Conservation (phyloP, 129 eudicot genomes). For the Logfia minima region DNA sequence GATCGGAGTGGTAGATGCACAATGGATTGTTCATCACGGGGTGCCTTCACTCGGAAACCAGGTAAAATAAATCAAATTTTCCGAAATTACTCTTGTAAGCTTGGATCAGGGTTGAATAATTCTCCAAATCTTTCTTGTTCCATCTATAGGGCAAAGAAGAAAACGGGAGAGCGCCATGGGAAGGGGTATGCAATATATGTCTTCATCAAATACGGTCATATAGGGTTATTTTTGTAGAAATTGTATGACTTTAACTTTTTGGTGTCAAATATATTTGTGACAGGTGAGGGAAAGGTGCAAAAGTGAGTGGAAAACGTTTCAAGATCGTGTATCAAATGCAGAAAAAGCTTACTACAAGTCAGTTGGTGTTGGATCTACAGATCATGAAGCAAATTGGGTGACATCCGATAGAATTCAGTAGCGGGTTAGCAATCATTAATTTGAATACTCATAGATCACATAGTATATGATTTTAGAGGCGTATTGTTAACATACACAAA, state of each 20-base stretch:
- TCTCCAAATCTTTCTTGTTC: conserved; percentile 15
- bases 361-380: conserved; percentile 45
- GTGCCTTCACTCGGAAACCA: conserved; percentile 87
- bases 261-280: conserved; percentile 16
- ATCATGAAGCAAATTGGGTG: conserved; percentile 35
- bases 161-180: conserved; percentile 58
- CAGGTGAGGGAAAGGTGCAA: conserved; percentile 78
- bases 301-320: conserved; percentile 73
- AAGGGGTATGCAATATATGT: conserved; percentile 58
- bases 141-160: conserved; percentile 46
- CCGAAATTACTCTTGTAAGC: conserved; percentile 12
- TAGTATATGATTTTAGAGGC: conserved; percentile 26
- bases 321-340: conserved; percentile 51
- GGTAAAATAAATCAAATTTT: conserved; percentile 41
- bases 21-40: conserved; percentile 84
- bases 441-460: conserved; percentile 26
- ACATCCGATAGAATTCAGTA: conserved; percentile 27
- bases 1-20: conserved; percentile 97
- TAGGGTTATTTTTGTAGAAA: background rate
- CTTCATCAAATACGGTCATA: background rate
- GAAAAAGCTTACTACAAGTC: conserved; percentile 56
- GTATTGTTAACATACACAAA: conserved; percentile 12
- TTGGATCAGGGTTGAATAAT: background rate
- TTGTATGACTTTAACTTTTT: conserved; percentile 13
- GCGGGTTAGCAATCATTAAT: background rate